Conservation (phyloP, 495 filamentous ascomycete genomes). For the Schizothecium vesticola region DNA sequence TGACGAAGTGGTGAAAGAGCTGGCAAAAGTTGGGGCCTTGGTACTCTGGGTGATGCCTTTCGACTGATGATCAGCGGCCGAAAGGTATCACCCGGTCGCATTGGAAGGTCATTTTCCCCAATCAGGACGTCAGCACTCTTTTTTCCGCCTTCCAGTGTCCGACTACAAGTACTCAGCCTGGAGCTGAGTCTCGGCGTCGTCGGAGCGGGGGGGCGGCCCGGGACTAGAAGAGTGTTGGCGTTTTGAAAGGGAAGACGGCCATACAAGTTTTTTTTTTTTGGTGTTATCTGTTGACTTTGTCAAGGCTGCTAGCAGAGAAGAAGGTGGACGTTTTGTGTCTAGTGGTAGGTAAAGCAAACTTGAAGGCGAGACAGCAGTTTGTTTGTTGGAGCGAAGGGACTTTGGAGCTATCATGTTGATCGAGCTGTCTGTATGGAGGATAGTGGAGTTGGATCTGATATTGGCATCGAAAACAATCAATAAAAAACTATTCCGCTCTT, state of each 20-base stretch:
- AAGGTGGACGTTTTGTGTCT: neutral
- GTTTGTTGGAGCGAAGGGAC: neutral
- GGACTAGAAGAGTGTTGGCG: neutral
- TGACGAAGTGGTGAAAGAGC: neutral
- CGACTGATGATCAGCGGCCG: neutral
- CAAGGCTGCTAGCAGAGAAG: neutral
- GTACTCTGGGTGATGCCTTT: neutral
- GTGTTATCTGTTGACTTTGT: neutral
- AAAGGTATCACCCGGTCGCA: neutral
- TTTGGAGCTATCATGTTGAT: neutral
- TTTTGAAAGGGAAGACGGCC: neutral
- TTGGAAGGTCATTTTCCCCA: neutral
- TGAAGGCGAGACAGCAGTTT: no score
- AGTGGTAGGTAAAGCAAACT: neutral
- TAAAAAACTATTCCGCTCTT: neutral
- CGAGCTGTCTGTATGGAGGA: neutral
- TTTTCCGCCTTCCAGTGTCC: neutral
- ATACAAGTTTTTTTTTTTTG: neutral
- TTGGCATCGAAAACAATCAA: neutral
- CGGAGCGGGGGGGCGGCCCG: neutral
- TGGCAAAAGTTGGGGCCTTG: neutral
- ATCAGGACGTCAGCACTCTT: neutral
- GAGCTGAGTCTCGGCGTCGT: neutral
- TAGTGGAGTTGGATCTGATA: neutral
- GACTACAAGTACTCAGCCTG: neutral